Conservation (phyloP, 108 stramenopile species). For the Cylindrotheca fusiformis region DNA sequence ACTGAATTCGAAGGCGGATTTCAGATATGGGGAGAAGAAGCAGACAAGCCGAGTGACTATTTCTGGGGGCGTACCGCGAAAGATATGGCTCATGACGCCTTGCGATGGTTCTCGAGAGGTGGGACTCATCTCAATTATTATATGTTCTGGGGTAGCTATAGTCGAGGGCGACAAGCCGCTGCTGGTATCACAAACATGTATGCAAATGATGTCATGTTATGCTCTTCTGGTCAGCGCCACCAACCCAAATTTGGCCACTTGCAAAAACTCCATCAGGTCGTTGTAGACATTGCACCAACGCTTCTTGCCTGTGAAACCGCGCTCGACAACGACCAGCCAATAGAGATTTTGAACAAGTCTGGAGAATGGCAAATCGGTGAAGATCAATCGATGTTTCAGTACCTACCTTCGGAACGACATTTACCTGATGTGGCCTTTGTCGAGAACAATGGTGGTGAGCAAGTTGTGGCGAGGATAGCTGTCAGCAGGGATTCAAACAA, state of each 20-base stretch:
- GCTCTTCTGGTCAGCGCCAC: slow-evolving; percentile 44
- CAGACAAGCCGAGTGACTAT: slow-evolving; percentile 41
- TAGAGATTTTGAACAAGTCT: slow-evolving; percentile 15
- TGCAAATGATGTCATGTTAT: slow-evolving; percentile 47
- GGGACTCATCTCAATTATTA: slow-evolving; percentile 65
- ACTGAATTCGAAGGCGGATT: slow-evolving; percentile 49
- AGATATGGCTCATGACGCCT: slow-evolving; percentile 25
- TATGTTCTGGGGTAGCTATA: slow-evolving; percentile 62
- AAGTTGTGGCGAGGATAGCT: slow-evolving; percentile 11
- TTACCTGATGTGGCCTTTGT: slow-evolving; percentile 29
- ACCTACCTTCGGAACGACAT: slow-evolving; percentile 3
- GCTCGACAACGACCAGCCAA: slow-evolving; percentile 13
- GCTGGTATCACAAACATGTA: slow-evolving; percentile 57
- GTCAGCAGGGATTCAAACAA: background rate
- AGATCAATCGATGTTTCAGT: slow-evolving; percentile 35
- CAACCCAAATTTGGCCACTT: slow-evolving; percentile 60
- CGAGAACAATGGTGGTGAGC: slow-evolving; percentile 29
- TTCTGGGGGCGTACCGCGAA: slow-evolving; percentile 57
- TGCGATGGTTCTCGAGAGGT: slow-evolving; percentile 66
- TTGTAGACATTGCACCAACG: slow-evolving; percentile 31
- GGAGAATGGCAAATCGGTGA: slow-evolving; percentile 25
- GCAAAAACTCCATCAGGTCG: slow-evolving; percentile 33
- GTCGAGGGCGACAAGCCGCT: slow-evolving; percentile 39
- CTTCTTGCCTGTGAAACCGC: slow-evolving; percentile 29
- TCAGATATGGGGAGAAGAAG: slow-evolving; percentile 57